Conservation (phyloP, 371 early-diverging fungal genomes). For the Chytridiales sp. region DNA sequence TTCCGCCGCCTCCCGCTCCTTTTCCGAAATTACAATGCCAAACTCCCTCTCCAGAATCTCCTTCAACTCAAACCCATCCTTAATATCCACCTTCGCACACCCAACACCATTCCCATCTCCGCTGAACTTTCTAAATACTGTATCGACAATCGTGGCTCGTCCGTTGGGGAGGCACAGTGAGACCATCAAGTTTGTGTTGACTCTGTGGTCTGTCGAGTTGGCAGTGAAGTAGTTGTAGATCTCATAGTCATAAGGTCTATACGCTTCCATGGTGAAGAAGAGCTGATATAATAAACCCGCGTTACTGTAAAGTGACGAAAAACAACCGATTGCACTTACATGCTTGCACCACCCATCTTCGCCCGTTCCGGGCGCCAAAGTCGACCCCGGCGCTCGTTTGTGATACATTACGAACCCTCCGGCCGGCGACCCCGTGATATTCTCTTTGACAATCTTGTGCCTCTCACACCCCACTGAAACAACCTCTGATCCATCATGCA, state of each 20-base stretch:
- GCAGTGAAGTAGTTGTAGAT: constrained; percentile 3
- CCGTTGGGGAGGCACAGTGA: constrained; percentile 1
- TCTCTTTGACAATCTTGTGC: neutral
- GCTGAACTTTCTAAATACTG: too few relatives aligned
- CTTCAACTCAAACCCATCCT: constrained; percentile 2
- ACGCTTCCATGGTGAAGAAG: constrained; percentile 1
- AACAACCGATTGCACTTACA: constrained; percentile 5
- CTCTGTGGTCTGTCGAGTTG: neutral
- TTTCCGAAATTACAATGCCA: constrained; percentile 1
- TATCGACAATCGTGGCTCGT: constrained; percentile 10
- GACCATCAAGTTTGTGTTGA: neutral
- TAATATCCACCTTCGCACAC: constrained; percentile 10
- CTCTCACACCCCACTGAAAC: neutral
- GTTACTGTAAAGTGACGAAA: neutral
- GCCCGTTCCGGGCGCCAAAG: neutral
- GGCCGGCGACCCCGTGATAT: neutral
- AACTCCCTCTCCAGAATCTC: constrained; percentile 9
- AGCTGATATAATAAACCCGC: neutral
- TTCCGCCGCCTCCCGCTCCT: too few relatives aligned
- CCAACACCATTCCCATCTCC: too few relatives aligned
- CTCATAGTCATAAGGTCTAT: constrained; percentile 13
- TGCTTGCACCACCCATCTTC: neutral
- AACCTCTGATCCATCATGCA: neutral
- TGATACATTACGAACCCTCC: constrained; percentile 3
- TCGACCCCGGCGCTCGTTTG: constrained; percentile 2